These are phyloP conservation scores for Maudiozyma barnettii DNA, from an alignment of 805 yeast genomes.

Conservation along the genomic window DNA sequence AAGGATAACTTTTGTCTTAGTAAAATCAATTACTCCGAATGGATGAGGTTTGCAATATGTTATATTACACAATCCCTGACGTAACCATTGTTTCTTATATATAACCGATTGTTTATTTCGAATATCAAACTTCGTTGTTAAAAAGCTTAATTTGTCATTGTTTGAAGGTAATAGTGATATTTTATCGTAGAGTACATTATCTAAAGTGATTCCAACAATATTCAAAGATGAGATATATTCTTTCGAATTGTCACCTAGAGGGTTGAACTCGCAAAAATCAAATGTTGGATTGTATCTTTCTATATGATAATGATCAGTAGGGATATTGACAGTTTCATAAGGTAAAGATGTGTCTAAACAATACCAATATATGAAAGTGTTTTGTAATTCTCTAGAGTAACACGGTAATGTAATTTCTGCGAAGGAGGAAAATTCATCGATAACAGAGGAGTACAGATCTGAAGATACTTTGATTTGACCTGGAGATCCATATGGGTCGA, in stretches of 20 bases:
- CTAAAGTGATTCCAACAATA: slow-evolving; percentile 10
- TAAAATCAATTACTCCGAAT: slow-evolving; percentile 16
- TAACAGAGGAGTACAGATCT: slow-evolving; percentile 3
- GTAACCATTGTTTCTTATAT: not conserved
- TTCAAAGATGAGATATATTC: slow-evolving; percentile 8
- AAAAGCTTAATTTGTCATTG: slow-evolving; percentile 13
- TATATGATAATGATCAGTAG: not conserved
- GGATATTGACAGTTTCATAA: not conserved
- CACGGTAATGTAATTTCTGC: not conserved
- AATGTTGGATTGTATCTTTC: slow-evolving; percentile 4
- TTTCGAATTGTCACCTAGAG: not conserved
- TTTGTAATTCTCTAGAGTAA: not conserved
- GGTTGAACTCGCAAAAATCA: slow-evolving; percentile 11
- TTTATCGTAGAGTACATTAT: slow-evolving; percentile 15
- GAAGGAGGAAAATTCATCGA: not conserved
- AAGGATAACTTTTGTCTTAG: slow-evolving; percentile 15
- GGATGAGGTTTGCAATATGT: slow-evolving; percentile 12
- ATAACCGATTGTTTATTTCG: not conserved
- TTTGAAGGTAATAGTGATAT: slow-evolving; percentile 8
- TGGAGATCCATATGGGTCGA: slow-evolving; percentile 1
- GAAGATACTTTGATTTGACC: slow-evolving; percentile 6
- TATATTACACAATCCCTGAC: slow-evolving; percentile 13
- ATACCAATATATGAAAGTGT: not conserved
- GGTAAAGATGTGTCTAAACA: not conserved
- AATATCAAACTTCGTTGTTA: slow-evolving; percentile 17